Percentiles rank a stretch among this genome's conserved stretches.
Conservation (phyloP, 352 stramenopile species). For the Phytophthora aleatoria region DNA sequence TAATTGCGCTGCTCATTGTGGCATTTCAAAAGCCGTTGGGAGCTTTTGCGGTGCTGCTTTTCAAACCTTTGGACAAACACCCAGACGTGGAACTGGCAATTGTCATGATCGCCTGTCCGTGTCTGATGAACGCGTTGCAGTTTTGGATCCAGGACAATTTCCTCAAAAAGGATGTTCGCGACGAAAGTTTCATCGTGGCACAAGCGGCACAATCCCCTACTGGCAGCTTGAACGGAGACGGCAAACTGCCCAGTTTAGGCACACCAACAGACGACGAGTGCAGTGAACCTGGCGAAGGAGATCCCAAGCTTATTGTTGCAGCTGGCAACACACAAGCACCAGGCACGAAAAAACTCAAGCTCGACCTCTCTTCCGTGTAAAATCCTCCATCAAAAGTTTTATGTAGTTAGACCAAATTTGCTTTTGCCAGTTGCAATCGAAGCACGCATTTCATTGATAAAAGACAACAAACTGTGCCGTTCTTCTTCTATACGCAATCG, state of each 20-base stretch:
- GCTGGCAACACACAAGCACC: slow-evolving; percentile 16
- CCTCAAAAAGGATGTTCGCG: slow-evolving; percentile 83
- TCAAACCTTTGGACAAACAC: slow-evolving; percentile 66
- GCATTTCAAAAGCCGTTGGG: slow-evolving; percentile 69
- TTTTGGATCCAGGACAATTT: slow-evolving; percentile 93
- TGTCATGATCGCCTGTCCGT: slow-evolving; percentile 90
- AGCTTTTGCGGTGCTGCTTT: slow-evolving; percentile 64
- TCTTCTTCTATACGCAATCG: slow-evolving; percentile 22
- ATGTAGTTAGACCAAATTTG: slow-evolving; percentile 16
- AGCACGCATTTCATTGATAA: slow-evolving; percentile 11
- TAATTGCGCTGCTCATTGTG: slow-evolving; percentile 81
- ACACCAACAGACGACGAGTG: slow-evolving; percentile 42
- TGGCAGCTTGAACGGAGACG: slow-evolving; percentile 24
- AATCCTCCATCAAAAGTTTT: background rate
- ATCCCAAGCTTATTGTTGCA: slow-evolving; percentile 28
- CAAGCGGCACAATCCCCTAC: slow-evolving; percentile 37
- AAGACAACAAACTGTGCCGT: slow-evolving; percentile 5
- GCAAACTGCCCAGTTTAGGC: slow-evolving; percentile 34
- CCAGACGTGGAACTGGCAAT: slow-evolving; percentile 77
- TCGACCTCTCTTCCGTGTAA: slow-evolving; percentile 32
- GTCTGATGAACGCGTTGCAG: slow-evolving; percentile 88
- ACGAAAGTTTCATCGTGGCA: slow-evolving; percentile 62
- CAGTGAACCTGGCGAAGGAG: slow-evolving; percentile 29
- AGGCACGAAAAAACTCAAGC: slow-evolving; percentile 27
- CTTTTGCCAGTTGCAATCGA: slow-evolving; percentile 13